Base-by-base conservation (phyloP, 108 stramenopile genomes). In the Skeletonema menzelii region DNA sequence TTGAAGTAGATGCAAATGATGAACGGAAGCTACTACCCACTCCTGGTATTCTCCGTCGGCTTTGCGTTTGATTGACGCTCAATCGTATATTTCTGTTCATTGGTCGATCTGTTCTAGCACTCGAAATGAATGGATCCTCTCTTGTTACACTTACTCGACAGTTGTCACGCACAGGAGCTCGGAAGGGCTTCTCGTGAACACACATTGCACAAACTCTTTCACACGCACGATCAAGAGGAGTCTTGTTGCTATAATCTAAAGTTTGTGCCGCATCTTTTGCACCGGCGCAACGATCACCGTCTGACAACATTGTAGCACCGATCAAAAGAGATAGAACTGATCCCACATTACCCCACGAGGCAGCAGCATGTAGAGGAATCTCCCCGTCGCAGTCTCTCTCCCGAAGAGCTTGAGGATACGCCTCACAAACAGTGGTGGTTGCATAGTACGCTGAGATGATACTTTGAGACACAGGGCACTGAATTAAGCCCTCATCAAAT, bases 311-410 rank as follows among this genome's bases (percentile, higher is more conserved):
- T 17, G 63, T 19, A 20, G 19, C 38, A 4, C 20, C 75, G 34
- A 38, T 63, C 8, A 76, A 60, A 37, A 76, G 58, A 6, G 75
- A 67, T 15, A 76, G 26, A 14, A 69, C 53, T 31, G 59, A 35
- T n/a, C 75, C 75, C 17, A 76, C 30, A 56, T 64, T 76, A 0
- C 75, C 75, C 60, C 61, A 76, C 3, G 75, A 76, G 26, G 75
- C 75, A 8, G 77, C 77, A 38, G 68, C 46, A 61, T 79, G 77
- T 19, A 79, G 15, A 31, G 77, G 77, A 15, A 69, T 67, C 61
- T 76, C 75, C 11, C 75, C 75, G 17, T 76, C 67, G 24, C 67
- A 76, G 47, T 76, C 61, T 67, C 53, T 76, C 0, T 64, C 67
- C 75, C 75, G 69, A n/a, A 76, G 30, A n/a, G 75, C 75, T 12